Conservation (phyloP, 371 early-diverging fungal species). For the Zancudomyces culisetae region DNA sequence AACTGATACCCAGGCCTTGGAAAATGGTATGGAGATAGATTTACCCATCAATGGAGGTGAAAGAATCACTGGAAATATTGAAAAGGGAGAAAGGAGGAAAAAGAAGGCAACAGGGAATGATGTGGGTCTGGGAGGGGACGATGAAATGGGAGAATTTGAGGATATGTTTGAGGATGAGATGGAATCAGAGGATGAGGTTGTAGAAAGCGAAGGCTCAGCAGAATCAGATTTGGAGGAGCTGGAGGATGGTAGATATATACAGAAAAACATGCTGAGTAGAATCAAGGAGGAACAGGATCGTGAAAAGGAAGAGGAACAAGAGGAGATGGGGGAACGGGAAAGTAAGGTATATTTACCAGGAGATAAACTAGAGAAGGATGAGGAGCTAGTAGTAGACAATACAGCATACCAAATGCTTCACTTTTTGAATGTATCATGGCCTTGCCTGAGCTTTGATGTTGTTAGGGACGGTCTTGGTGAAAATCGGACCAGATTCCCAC, state of each 20-base stretch:
- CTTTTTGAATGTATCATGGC: constrained; percentile 75
- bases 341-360: constrained; percentile 79
- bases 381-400: constrained; percentile 81
- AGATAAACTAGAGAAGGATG: constrained; percentile 64
- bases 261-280: constrained; percentile 31
- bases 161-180: constrained; percentile 89
- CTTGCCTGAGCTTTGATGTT: constrained; percentile 92
- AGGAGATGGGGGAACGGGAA: constrained; percentile 16
- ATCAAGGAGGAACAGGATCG: constrained; percentile 14
- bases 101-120: too few relatives aligned
- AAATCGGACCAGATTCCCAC: constrained; percentile 70
- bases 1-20: not conserved
- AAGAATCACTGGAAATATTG: not conserved
- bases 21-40: not conserved
- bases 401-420: constrained; percentile 92
- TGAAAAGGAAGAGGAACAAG: constrained; percentile 30
- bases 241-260: constrained; percentile 26
- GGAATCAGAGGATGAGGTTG: constrained; percentile 73
- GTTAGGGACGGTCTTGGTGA: constrained; percentile 65
- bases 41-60: not conserved
- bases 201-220: constrained; percentile 77
- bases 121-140: not conserved
- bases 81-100: not conserved
- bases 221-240: constrained; percentile 36
- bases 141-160: constrained; percentile 38